phyloP scores from a whole-genome alignment of 176 grass and related monocot genomes.

The Thinopyrum elongatum region DNA sequence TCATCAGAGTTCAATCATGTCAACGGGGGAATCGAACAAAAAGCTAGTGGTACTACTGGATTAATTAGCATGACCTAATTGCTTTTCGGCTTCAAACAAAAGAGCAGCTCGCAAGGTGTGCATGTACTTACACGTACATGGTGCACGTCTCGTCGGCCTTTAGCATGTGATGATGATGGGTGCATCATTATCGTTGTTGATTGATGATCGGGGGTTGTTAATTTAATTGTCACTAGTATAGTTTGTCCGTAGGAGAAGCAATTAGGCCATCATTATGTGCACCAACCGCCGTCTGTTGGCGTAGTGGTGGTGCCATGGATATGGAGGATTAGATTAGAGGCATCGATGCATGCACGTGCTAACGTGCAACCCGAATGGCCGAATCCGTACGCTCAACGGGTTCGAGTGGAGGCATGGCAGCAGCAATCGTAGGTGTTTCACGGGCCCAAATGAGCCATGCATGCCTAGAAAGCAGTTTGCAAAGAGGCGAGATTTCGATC shows the following conservation, averaged over 20 bases:
- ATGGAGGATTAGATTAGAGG: background rate
- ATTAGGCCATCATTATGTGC: background rate
- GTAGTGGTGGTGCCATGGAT: background rate
- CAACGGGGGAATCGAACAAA: slow-evolving; percentile 18
- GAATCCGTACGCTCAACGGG: too few relatives aligned
- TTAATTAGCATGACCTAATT: background rate
- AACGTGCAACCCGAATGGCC: background rate
- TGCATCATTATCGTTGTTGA: background rate
- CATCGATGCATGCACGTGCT: background rate
- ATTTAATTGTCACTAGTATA: too few relatives aligned
- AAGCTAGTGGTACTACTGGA: background rate
- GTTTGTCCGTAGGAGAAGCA: background rate
- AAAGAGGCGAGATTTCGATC: too few relatives aligned
- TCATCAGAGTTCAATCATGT: slow-evolving; percentile 7
- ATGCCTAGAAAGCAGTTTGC: too few relatives aligned
- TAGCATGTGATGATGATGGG: background rate
- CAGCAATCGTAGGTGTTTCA: too few relatives aligned
- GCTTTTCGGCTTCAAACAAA: background rate
- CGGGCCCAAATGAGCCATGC: too few relatives aligned
- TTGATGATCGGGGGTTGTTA: too few relatives aligned
- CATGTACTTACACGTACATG: background rate
- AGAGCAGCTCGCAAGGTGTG: background rate
- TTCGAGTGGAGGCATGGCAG: too few relatives aligned
- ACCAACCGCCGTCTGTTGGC: background rate
- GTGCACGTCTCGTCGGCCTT: background rate